Evolutionary conservation across 2,329 filamentous ascomycete species (phyloP).

Genomic region (Knufia petricola): DNA sequence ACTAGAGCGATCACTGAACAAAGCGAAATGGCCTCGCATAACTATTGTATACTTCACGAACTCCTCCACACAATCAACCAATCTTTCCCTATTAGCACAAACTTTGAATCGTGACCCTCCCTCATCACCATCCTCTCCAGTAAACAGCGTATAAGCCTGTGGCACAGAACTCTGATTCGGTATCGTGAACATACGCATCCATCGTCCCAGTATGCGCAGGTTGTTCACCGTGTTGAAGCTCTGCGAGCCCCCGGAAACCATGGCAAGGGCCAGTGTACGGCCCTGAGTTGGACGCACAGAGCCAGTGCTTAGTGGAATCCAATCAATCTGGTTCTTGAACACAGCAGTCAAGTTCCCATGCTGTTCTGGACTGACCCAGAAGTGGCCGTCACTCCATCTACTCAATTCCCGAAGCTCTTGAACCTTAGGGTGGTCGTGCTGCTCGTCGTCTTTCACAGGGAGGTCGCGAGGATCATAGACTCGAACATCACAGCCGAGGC

Average conservation of each 20-base stretch:
- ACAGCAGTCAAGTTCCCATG: constrained; percentile 50
- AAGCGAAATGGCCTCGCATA: constrained; percentile 51
- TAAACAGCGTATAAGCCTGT: constrained; percentile 54
- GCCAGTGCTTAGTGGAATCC: constrained; percentile 55
- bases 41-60: constrained; percentile 60
- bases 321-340: constrained; percentile 43
- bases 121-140: constrained; percentile 35
- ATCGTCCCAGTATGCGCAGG: constrained; percentile 55
- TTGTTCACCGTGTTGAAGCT: constrained; percentile 60
- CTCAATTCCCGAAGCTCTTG: constrained; percentile 53
- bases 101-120: constrained; percentile 44
- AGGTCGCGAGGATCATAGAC: constrained; percentile 50
- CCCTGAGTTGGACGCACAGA: constrained; percentile 56
- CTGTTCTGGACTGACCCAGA: constrained; percentile 59
- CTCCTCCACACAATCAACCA: constrained; percentile 62
- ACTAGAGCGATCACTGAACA: constrained; percentile 55
- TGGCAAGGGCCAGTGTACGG: constrained; percentile 51
- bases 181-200: constrained; percentile 62
- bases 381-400: constrained; percentile 55
- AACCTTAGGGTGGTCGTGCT: constrained; percentile 50
- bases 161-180: constrained; percentile 58
- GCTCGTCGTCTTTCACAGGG: constrained; percentile 54
- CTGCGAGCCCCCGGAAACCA: constrained; percentile 56
- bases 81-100: constrained; percentile 48
- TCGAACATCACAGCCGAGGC: constrained; percentile 57